Conservation (phyloP, 1,139 yeast species). For the Sugiyamaella paludigena region DNA sequence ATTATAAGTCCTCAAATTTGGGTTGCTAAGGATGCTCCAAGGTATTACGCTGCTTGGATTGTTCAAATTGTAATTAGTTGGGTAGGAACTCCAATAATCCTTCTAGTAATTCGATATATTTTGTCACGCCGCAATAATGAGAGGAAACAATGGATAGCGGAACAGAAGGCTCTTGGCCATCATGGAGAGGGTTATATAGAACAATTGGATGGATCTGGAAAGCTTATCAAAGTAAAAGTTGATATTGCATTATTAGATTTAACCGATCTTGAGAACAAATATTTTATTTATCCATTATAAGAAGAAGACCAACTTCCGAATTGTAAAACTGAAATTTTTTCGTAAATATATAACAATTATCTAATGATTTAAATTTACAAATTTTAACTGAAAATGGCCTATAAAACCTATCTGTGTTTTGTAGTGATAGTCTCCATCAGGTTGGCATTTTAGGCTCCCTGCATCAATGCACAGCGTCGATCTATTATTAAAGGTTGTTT, state of each 20-base stretch:
- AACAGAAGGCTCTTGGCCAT: slow-evolving; percentile 25
- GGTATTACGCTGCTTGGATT: slow-evolving; percentile 10
- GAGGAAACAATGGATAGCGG: slow-evolving; percentile 19
- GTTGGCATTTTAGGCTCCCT: no score
- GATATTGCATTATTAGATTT: slow-evolving; percentile 45
- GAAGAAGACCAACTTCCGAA: no score
- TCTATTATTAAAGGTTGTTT: no score
- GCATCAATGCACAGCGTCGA: no score
- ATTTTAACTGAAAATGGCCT: no score
- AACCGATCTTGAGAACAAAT: slow-evolving; percentile 48
- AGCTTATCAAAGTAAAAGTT: slow-evolving; percentile 32
- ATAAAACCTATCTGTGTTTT: no score
- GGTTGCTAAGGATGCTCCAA: slow-evolving; percentile 43
- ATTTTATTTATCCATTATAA: slow-evolving; percentile 45
- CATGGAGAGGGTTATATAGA: slow-evolving; percentile 31
- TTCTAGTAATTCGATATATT: slow-evolving; percentile 33
- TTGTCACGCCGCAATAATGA: slow-evolving; percentile 37
- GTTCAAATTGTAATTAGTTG: slow-evolving; percentile 5
- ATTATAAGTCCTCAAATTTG: slow-evolving; percentile 49
- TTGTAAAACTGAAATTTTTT: no score
- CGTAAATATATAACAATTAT: no score
- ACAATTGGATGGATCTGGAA: slow-evolving; percentile 31
- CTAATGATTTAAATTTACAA: no score
- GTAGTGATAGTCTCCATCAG: no score
- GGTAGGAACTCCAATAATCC: slow-evolving; percentile 11